Evolutionary conservation across 805 yeast genomes (phyloP).

Genomic region (Metschnikowia lunata): DNA sequence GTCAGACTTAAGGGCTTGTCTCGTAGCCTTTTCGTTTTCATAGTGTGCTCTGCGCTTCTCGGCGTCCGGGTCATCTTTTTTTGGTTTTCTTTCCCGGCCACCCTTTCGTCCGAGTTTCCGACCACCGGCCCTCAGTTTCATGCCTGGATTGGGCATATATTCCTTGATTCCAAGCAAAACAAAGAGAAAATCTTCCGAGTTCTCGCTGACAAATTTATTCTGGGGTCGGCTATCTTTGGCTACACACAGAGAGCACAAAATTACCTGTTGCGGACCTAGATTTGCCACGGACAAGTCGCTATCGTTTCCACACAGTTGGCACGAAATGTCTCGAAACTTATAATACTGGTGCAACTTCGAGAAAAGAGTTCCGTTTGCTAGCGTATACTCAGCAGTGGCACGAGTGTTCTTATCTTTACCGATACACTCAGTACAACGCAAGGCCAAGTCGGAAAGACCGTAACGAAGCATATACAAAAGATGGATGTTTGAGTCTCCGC

Average conservation of each 20-base stretch:
- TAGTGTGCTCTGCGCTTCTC: conserved; percentile 38
- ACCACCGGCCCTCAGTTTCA: conserved; percentile 25
- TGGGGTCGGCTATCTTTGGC: conserved; percentile 12
- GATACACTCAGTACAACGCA: conserved; percentile 46
- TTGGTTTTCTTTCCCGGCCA: conserved; percentile 19
- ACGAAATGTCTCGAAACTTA: conserved; percentile 48
- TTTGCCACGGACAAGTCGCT: conserved; percentile 34
- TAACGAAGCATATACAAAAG: conserved; percentile 47
- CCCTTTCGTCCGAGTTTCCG: conserved; percentile 31
- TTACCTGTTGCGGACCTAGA: conserved; percentile 17
- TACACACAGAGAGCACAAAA: conserved; percentile 45
- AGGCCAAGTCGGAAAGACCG: conserved; percentile 52
- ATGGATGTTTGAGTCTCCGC: conserved; percentile 51
- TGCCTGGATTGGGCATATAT: conserved; percentile 20
- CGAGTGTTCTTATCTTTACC: conserved; percentile 34
- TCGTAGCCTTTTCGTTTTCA: conserved; percentile 27
- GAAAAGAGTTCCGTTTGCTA: conserved; percentile 54
- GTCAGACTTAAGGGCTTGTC: conserved; percentile 33
- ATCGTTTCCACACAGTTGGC: conserved; percentile 43
- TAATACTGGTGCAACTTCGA: conserved; percentile 44
- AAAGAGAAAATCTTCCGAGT: conserved; percentile 44
- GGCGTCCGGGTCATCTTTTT: conserved; percentile 25
- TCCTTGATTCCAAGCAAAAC: conserved; percentile 48
- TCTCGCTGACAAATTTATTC: conserved; percentile 38
- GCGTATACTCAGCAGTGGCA: conserved; percentile 47